Evolutionary conservation across 768 basidiomycete genomes (phyloP).

Genomic region (Rhodotorula graminis): DNA sequence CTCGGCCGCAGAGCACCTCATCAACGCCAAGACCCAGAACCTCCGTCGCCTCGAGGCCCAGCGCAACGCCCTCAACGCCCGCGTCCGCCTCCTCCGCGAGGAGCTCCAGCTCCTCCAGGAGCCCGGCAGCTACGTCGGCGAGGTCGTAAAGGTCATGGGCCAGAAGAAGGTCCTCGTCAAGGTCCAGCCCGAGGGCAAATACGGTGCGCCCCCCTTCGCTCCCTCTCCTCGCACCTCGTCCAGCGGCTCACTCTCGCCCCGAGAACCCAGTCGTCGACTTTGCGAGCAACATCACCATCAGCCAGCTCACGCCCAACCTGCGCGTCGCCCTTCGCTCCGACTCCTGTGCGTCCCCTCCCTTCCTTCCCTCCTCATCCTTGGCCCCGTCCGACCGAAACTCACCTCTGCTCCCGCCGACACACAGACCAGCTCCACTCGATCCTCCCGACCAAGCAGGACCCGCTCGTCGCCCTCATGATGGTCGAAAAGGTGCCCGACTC

Average conservation of each 20-base stretch:
- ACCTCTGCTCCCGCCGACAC: no score
- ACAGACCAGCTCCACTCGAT: conserved; percentile 90
- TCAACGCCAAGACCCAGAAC: conserved; percentile 96
- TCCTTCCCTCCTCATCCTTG: neutral
- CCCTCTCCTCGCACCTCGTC: neutral
- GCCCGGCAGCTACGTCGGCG: conserved; percentile 94
- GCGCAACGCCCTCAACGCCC: conserved; percentile 90
- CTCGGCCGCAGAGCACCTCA: conserved; percentile 81
- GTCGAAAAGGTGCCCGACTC: conserved; percentile 99
- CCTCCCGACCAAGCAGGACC: conserved; percentile 94
- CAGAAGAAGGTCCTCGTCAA: conserved; percentile 98
- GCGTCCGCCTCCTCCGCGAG: conserved; percentile 84
- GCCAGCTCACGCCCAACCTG: conserved; percentile 71
- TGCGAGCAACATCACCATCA: conserved; percentile 76
- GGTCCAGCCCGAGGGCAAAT: conserved; percentile 98
- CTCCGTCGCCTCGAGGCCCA: conserved; percentile 91
- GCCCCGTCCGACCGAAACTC: no score
- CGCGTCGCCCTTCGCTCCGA: conserved; percentile 95
- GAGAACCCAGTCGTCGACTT: conserved; percentile 83
- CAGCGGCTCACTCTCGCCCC: neutral
- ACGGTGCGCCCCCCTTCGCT: conserved; percentile 61
- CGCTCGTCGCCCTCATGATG: conserved; percentile 98
- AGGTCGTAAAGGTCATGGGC: conserved; percentile 97
- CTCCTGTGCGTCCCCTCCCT: conserved; percentile 48
- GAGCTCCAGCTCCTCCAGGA: conserved; percentile 85